Evolutionary conservation across 495 filamentous ascomycete genomes (phyloP), one percentile per base, ranked within the genome.

Genomic region (Aspergillus panamensis): DNA sequence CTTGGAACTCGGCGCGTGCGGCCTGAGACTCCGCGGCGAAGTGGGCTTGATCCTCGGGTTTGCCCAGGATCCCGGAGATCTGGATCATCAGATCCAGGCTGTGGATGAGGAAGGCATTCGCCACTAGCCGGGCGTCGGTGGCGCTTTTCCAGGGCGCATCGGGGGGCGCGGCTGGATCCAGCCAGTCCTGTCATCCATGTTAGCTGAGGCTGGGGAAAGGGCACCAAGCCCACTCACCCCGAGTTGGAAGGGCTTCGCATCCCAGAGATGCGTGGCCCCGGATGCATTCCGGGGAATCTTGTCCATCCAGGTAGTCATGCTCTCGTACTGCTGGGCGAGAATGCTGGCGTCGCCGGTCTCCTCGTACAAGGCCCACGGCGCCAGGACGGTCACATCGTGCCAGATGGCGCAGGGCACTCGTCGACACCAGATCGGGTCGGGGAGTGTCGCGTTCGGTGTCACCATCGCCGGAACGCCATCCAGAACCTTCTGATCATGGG

Each of bases 31-130:
- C 66, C 8, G 51, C 19, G 21, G 39, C 47, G 43, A 71, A 80
- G 0, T 62, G 62, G 21, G 33, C 37, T 17, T 51, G 51, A 2
- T 74, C 72, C 3, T 57, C 62, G 0, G 60, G 35, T 7, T 69
- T 32, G 3, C 65, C 68, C 5, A 81, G 65, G 6, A 67, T 56
- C 0, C 14, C 10, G 3, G 53, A 53, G 6, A 68, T 61, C 5
- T 64, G n/a, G 7, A 66, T 58, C 5, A 76, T 59, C 0, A 80
- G 29, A 12, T 58, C 53, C 0, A 78, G 77, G 3, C 79, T 52
- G 39, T 51, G 74, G 1, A 80, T 68, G 17, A 84, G 73, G 63
- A 82, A 84, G 3, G 80, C 76, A 42, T 84, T 78, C 10, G 79
- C 75, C 1, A 82, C 77, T 8, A 79, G 67, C 4, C 62, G 63